Percentiles rank a stretch among this genome's conserved stretches.
Conservation (phyloP, 805 yeast species). For the Millerago galiae region DNA sequence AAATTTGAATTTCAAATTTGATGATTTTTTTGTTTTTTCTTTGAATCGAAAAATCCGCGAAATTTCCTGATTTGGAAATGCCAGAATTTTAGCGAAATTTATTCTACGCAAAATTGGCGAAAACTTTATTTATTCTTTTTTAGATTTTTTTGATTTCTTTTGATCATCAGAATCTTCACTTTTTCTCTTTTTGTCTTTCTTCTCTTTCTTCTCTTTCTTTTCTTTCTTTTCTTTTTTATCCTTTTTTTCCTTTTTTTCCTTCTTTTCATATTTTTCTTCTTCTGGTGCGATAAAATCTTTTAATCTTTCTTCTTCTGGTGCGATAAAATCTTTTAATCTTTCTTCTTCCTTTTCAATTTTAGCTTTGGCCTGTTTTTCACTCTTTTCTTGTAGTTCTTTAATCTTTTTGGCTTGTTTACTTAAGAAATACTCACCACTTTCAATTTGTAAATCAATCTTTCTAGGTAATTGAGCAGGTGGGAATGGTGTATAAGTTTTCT, state of each 20-base stretch:
- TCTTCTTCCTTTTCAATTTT: slow-evolving; percentile 61
- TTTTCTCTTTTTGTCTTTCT: slow-evolving; percentile 23
- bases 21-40: too few species aligned
- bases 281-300: slow-evolving; percentile 84
- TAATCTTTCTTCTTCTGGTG: slow-evolving; percentile 74
- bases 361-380: slow-evolving; percentile 68
- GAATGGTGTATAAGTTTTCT: slow-evolving; percentile 93
- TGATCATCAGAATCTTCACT: slow-evolving; percentile 25
- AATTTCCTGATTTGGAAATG: too few species aligned
- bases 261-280: slow-evolving; percentile 52
- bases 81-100: neutral
- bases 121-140: neutral
- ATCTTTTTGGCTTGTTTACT: slow-evolving; percentile 76
- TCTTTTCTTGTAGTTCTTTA: slow-evolving; percentile 68
- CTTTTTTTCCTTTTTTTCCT: slow-evolving; percentile 30
- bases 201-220: slow-evolving; percentile 24
- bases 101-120: neutral
- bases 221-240: slow-evolving; percentile 23
- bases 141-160: slow-evolving; percentile 19
- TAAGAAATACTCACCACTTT: slow-evolving; percentile 96
- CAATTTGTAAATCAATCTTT: slow-evolving; percentile 94
- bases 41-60: neutral
- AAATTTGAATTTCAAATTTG: too few species aligned
- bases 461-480: slow-evolving; percentile 97
- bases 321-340: slow-evolving; percentile 70